Evolutionary conservation across 345 rosid genomes (phyloP).

Genomic region (Melaleuca alternifolia): DNA sequence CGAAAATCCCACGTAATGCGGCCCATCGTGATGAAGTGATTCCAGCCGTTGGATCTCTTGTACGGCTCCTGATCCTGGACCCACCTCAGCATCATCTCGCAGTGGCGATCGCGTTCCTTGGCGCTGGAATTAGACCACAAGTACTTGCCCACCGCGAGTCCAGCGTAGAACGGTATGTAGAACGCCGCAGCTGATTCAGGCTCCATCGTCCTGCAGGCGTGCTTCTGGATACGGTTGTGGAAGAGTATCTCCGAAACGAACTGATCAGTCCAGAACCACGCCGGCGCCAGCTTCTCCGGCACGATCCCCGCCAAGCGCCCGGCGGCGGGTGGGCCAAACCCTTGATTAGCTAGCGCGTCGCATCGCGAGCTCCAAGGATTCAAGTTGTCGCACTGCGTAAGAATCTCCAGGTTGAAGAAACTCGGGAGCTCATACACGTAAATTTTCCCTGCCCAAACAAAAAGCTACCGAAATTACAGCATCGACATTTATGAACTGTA

Average conservation of each 20-base stretch:
- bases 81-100: constrained; percentile 60
- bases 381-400: constrained; percentile 55
- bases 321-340: constrained; percentile 55
- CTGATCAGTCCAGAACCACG: constrained; percentile 96
- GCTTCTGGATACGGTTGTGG: constrained; percentile 67
- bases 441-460: constrained; percentile 14
- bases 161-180: constrained; percentile 87
- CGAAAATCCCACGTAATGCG: constrained; percentile 99
- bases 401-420: constrained; percentile 50
- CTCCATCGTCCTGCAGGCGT: constrained; percentile 61
- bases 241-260: constrained; percentile 74
- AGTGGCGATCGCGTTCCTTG: constrained; percentile 65
- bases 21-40: constrained; percentile 91
- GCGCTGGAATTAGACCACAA: constrained; percentile 54
- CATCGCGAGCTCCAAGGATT: constrained; percentile 94
- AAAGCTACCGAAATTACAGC: neutral
- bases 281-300: constrained; percentile 52
- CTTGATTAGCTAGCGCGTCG: constrained; percentile 54
- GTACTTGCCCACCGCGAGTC: constrained; percentile 82
- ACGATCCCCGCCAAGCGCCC: constrained; percentile 30
- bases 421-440: constrained; percentile 75
- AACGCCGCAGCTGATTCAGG: constrained; percentile 68
- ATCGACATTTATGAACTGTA: neutral
- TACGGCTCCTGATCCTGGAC: constrained; percentile 52
- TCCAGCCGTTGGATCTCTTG: constrained; percentile 74